Base-by-base conservation (phyloP, 2,329 filamentous ascomycete species). In the Trichoderma polysporum region DNA sequence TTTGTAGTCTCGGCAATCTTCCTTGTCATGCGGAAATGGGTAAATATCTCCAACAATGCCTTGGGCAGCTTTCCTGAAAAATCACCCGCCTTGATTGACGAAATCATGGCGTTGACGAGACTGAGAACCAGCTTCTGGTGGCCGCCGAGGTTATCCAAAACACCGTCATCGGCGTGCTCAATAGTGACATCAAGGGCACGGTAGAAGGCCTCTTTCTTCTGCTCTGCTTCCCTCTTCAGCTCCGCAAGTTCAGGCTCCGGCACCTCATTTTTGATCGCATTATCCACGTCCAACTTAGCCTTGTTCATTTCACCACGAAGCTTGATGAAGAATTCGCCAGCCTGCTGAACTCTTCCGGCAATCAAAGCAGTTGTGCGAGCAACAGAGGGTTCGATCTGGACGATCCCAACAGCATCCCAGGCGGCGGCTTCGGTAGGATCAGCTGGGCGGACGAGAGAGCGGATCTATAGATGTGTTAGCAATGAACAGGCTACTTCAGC, bases 1-100 rank as follows among this genome's bases (percentile, higher is more conserved):
- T 91, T 91, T 47, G 88, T 85, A 68, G 85, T 88, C 70, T 88
- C 85, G 49, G 88, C 79, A 39, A 88, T 87, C 70, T 84, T 86
- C 57, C 83, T 86, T 49, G 88, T 83, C 67, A 88, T 89, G 39
- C 85, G 87, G 67, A 88, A 87, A 65, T 84, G 79, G 5, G 87
- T 84, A 75, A 92, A 84, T 35, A 91, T 81, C 60, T 85, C 79
- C 19, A 89, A 79, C n/a, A 86, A 77, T 19, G 83, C 82, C 70
- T 85, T 85, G n/a, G 85, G 81, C 15, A 86, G 75, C 69, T 83
- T 81, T 7, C 84, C 83, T 31, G 81, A 81, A 71, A 83, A 86
- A 71, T 88, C 84, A 58, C 80, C 77, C 2, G 79, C 76, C 68
- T 85, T 84, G 69, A 84, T 84, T 68, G 83, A 86, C 64, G 84